Evolutionary conservation across 2,329 filamentous ascomycete genomes (phyloP), one percentile per base, ranked within the genome.

Genomic region (Ophiostoma pallidulum): DNA sequence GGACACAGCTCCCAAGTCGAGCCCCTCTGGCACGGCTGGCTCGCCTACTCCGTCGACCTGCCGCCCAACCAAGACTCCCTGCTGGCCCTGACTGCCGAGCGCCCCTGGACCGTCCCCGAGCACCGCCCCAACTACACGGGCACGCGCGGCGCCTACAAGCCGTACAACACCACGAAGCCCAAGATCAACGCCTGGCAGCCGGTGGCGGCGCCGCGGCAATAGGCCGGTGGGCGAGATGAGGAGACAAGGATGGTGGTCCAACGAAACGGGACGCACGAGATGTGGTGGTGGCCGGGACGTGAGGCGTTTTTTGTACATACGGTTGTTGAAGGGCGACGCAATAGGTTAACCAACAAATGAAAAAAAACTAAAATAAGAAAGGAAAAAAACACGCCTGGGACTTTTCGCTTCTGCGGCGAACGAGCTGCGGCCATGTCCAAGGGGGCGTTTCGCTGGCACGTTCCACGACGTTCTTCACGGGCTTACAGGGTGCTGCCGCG

Each of bases 21-120:
- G 68, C 90, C 91, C 43, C 86, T 91, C 67, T 98, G 92, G 92
- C 92, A 97, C 70, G 88, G 86, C 26, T 98, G 92, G 92, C 89
- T 98, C 58, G 88, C 88, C 56, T 97, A 98, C 70, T 72, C 82
- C 69, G 82, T 95, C 59, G 89, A 97, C 67, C 85, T 86, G 67
- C 81, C 91, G 32, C 92, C 92, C 2, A 78, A 74, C 32, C 68
- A 84, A 60, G 92, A 98, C 64, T 71, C 81, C 45, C 66, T 92
- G 53, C 76, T 80, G 59, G 74, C 79, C 56, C 41, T 37, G 22
- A 73, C 80, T 56, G 51, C 40, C 45, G 51, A 55, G 36, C 78
- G 88, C 53, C 65, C 73, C 32, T 97, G 90, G 85, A 89, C 95
- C 64, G 74, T 81, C 51, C 73, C 74, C 48, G 75, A 75, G 70